Percentiles rank a stretch among this genome's conserved stretches.
Conservation (phyloP, 352 stramenopile species). For the Pythium periplocum region DNA sequence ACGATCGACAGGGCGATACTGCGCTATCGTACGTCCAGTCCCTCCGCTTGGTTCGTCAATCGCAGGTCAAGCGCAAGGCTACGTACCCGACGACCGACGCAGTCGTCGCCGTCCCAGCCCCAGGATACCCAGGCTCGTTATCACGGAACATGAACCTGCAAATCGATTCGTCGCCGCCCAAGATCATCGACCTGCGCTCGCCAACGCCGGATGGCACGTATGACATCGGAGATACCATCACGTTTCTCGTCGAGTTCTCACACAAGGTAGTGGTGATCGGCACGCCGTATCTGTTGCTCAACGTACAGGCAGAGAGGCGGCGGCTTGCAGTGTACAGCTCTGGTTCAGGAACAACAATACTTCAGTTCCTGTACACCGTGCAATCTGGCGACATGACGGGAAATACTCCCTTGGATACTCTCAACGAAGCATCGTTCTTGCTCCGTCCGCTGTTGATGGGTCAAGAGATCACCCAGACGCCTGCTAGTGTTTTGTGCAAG, state of each 20-base stretch:
- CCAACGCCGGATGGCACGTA: slow-evolving; percentile 48
- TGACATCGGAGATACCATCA: slow-evolving; percentile 47
- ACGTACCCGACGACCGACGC: slow-evolving; percentile 41
- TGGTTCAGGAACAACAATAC: slow-evolving; percentile 34
- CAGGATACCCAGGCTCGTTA: slow-evolving; percentile 37
- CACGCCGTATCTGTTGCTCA: slow-evolving; percentile 43
- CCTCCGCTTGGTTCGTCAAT: slow-evolving; percentile 22
- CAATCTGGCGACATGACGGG: slow-evolving; percentile 33
- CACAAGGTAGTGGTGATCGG: slow-evolving; percentile 32
- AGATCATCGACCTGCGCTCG: slow-evolving; percentile 37
- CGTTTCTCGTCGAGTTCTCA: slow-evolving; percentile 53
- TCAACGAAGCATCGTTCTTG: slow-evolving; percentile 36
- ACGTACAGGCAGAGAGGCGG: slow-evolving; percentile 25
- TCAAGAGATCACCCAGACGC: slow-evolving; percentile 17
- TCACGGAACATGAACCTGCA: slow-evolving; percentile 32
- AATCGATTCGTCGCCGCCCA: slow-evolving; percentile 41
- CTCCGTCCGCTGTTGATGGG: slow-evolving; percentile 28
- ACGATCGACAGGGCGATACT: slow-evolving; percentile 33
- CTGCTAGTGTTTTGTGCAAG: slow-evolving; percentile 34
- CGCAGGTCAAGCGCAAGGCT: slow-evolving; percentile 45
- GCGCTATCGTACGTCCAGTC: slow-evolving; percentile 46
- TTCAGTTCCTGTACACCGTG: slow-evolving; percentile 53
- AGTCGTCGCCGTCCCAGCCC: slow-evolving; percentile 33
- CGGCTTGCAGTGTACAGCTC: slow-evolving; percentile 44
- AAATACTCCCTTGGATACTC: slow-evolving; percentile 36